These are phyloP conservation scores for Protomyces inundatus DNA, from an alignment of 1,139 yeast genomes.

Conservation along the genomic window DNA sequence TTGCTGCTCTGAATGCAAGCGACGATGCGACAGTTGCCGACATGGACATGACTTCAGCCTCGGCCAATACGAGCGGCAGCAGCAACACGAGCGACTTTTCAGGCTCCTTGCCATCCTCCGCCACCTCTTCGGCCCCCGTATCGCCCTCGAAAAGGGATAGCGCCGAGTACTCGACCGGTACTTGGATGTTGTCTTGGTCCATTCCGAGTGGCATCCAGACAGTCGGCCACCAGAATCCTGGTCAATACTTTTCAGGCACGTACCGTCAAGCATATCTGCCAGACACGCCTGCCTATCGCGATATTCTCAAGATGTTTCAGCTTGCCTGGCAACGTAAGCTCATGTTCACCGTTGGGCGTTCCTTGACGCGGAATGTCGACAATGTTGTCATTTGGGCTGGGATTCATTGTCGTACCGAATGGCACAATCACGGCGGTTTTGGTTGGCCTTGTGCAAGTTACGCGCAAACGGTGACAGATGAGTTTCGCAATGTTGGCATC, in stretches of 20 bases:
- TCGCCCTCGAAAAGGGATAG: background rate
- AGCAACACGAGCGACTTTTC: background rate
- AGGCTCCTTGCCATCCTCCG: background rate
- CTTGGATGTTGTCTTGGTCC: conserved; percentile 14
- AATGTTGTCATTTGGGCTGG: conserved; percentile 16
- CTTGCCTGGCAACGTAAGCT: conserved; percentile 10
- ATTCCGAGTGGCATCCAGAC: conserved; percentile 7
- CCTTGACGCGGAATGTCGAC: conserved; percentile 4
- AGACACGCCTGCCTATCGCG: conserved; percentile 1
- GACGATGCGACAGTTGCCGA: background rate
- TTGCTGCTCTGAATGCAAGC: background rate
- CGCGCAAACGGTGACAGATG: conserved; percentile 11
- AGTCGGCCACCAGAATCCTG: conserved; percentile 12
- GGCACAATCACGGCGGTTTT: conserved; percentile 4
- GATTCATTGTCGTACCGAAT: conserved; percentile 12
- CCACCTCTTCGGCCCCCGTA: background rate
- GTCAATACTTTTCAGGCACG: background rate
- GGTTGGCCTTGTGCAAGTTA: conserved; percentile 17
- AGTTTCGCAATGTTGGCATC: conserved; percentile 4
- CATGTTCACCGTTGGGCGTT: conserved; percentile 17
- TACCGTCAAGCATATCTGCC: conserved; percentile 9
- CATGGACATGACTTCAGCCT: background rate
- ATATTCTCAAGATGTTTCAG: conserved; percentile 11
- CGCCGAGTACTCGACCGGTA: background rate
- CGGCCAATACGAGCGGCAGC: background rate